phyloP scores from a whole-genome alignment of 2,329 filamentous ascomycete genomes.

The Ophiostoma novo-ulmi region DNA sequence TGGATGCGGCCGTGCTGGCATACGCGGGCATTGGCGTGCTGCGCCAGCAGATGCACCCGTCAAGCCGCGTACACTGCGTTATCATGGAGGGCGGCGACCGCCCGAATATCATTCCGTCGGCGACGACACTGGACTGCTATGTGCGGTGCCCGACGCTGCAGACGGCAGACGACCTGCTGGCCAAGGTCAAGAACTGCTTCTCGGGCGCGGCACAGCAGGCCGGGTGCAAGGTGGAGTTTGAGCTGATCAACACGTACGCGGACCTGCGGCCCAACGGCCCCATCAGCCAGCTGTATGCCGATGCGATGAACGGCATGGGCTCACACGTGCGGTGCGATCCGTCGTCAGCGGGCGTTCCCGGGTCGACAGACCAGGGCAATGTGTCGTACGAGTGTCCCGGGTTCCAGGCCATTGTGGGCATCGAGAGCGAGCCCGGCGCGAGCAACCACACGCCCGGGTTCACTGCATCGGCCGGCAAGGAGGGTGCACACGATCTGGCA shows the following conservation, averaged over 20 bases:
- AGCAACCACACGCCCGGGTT: slow-evolving; percentile 17
- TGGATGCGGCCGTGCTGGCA: slow-evolving; percentile 5
- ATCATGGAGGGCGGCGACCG: background rate
- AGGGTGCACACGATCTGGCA: background rate
- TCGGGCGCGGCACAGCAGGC: slow-evolving; percentile 1
- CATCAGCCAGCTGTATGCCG: background rate
- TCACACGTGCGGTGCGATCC: slow-evolving; percentile 23
- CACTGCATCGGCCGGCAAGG: background rate
- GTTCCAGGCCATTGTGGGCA: slow-evolving; percentile 11
- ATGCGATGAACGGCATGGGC: slow-evolving; percentile 5
- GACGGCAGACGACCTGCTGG: slow-evolving; percentile 9
- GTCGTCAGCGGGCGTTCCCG: background rate
- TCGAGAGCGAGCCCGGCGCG: background rate
- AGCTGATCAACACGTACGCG: slow-evolving; percentile 8
- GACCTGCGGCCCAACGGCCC: slow-evolving; percentile 10
- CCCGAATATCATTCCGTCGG: background rate
- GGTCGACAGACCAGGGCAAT: slow-evolving; percentile 5
- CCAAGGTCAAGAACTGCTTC: slow-evolving; percentile 7
- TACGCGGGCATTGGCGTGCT: slow-evolving; percentile 11
- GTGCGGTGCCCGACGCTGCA: slow-evolving; percentile 8
- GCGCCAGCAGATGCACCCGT: slow-evolving; percentile 15
- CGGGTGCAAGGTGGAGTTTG: slow-evolving; percentile 3
- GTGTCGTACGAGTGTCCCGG: slow-evolving; percentile 17
- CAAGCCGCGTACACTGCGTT: slow-evolving; percentile 5
- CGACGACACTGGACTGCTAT: slow-evolving; percentile 1